These are phyloP conservation scores for Biscutella laevigata DNA, from an alignment of 441 rosid genomes.

Conservation along the genomic window DNA sequence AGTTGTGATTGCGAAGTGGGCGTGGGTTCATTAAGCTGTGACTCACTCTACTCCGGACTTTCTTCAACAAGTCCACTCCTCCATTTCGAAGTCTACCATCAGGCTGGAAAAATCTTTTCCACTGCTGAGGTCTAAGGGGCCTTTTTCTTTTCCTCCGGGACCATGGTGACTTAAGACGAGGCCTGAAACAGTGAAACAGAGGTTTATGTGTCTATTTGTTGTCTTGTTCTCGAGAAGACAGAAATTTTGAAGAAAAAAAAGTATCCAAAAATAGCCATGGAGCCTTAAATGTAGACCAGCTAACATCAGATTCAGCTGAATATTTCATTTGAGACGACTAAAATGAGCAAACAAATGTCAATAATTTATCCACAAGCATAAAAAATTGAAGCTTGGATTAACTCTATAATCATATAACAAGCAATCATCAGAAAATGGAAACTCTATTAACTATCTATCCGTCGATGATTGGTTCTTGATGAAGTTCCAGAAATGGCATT, in stretches of 20 bases:
- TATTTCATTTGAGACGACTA: neutral
- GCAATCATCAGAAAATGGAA: neutral
- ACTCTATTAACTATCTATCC: neutral
- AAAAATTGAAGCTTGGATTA: neutral
- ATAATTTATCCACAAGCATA: neutral
- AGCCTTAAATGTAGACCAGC: too few species aligned
- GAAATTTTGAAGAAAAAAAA: too few species aligned
- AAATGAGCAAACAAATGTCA: neutral
- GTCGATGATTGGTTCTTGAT: neutral
- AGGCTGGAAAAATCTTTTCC: constrained; percentile 56
- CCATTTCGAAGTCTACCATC: constrained; percentile 78
- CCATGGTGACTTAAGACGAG: constrained; percentile 85
- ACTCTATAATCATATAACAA: neutral
- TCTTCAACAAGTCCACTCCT: constrained; percentile 71
- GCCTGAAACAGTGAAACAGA: constrained; percentile 34
- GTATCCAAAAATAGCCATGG: too few species aligned
- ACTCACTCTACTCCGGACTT: constrained; percentile 87
- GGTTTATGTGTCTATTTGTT: constrained; percentile 1
- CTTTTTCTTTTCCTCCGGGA: constrained; percentile 66
- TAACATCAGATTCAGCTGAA: neutral
- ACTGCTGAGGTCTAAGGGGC: constrained; percentile 59
- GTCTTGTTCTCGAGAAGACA: constrained; percentile 1
- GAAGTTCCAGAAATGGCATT: neutral
- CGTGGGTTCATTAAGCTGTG: constrained; percentile 3
- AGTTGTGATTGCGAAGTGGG: neutral